Base-by-base conservation (phyloP, 352 stramenopile species). In the Pythium graminicola region DNA sequence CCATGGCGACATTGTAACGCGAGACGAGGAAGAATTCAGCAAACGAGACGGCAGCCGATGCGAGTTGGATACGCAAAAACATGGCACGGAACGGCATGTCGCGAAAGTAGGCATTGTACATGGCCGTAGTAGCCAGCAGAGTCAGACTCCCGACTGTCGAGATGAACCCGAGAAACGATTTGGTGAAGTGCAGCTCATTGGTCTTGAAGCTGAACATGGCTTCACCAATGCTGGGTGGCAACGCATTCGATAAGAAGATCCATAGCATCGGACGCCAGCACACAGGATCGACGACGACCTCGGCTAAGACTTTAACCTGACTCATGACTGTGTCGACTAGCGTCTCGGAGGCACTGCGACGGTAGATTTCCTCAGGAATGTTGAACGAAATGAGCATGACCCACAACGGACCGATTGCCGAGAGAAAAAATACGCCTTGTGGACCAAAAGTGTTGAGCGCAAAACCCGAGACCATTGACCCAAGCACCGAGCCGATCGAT, bases 201-300 rank as follows among this genome's bases (percentile, higher is more conserved):
- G 80, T 91, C 62, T 85, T 86, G 64, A 91, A 91, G 64, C 70
- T 87, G 71, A 90, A 91, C 75, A 87, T 88, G 60, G 76, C 80
- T 44, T 91, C 75, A 14, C 71, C 69, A n/a, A 89, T 63, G 44
- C 76, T 89, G 7, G 76, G 75, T 14, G 77, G 74, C 19, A 91
- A 49, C 3, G 75, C 76, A 32, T 87, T 89, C 5, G 80, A 91
- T 26, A 91, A 57, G 55, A 91, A 88, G 53, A 91, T 85, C 76
- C 78, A 91, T 14, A 86, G 62, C 73, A 86, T 80, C 7, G 77
- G 77, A 8, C 77, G 75, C 80, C 80, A 91, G 56, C 77, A 87
- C 28, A 88, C 75, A 1, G 80, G 80, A 56, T 86, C 74, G 32
- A 86, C 67, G 10, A 88, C 70, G 11, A 88, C 76, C 4, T 63